phyloP scores from a whole-genome alignment of 495 filamentous ascomycete species.

The Hapsidospora chrysogenum region DNA sequence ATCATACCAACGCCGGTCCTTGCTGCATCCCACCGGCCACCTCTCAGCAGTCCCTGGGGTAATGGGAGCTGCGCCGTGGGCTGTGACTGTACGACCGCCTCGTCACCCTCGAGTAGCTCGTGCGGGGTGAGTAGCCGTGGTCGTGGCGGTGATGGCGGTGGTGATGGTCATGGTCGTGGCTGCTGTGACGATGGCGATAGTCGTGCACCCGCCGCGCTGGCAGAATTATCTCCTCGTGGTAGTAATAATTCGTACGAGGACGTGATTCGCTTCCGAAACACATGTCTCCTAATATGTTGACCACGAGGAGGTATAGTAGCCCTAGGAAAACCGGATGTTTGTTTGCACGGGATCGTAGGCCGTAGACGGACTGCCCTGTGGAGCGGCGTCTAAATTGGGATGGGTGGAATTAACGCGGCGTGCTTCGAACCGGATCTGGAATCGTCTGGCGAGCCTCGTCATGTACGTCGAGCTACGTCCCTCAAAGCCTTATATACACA shows the following conservation, averaged over 20 bases:
- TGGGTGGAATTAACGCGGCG: too few relatives aligned
- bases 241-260: constrained; percentile 27
- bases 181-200: constrained; percentile 5
- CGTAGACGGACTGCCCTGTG: too few relatives aligned
- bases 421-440: too few relatives aligned
- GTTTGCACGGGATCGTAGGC: too few relatives aligned
- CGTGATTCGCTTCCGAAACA: constrained; percentile 22
- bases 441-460: too few relatives aligned
- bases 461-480: too few relatives aligned
- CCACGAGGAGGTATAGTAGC: too few relatives aligned
- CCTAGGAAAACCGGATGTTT: too few relatives aligned
- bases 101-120: constrained; percentile 7
- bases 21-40: too few relatives aligned
- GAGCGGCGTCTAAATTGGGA: too few relatives aligned
- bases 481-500: too few relatives aligned
- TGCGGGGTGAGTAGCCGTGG: constrained; percentile 13
- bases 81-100: constrained; percentile 6
- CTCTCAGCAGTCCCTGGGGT: constrained; percentile 9
- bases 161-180: constrained; percentile 7
- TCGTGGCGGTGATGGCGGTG: constrained; percentile 13
- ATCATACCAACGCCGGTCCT: too few relatives aligned
- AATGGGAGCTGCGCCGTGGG: constrained; percentile 17
- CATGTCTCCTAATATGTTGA: constrained; percentile 12
- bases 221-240: constrained; percentile 30
- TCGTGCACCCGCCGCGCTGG: constrained; percentile 7